phyloP scores from a whole-genome alignment of 73 alveolate genomes.

The Stentor coeruleus region DNA sequence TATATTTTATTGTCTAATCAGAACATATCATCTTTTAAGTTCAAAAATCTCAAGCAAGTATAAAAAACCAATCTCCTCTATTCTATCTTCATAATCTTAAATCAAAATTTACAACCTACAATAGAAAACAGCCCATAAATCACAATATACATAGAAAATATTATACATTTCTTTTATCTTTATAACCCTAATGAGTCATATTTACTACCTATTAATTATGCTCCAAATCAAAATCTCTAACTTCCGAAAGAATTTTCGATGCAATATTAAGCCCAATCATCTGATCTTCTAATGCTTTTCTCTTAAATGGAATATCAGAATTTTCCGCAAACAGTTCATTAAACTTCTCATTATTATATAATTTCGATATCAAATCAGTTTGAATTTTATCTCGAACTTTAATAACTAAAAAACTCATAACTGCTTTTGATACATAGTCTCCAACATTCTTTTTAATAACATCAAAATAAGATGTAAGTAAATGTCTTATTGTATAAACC shows the following conservation, averaged over 20 bases:
- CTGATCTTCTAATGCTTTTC: background rate
- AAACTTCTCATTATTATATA: background rate
- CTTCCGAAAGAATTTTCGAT: background rate
- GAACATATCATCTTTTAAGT: no score
- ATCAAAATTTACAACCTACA: no score
- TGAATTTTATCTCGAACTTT: constrained; percentile 11
- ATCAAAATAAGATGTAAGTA: constrained; percentile 63
- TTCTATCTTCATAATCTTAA: no score
- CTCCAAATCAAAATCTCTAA: background rate
- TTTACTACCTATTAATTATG: no score
- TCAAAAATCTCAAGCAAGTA: no score
- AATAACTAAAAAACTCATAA: constrained; percentile 70
- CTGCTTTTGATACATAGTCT: constrained; percentile 72
- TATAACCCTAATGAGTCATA: no score
- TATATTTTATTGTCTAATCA: no score
- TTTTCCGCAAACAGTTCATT: background rate
- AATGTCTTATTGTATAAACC: constrained; percentile 64
- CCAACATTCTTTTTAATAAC: constrained; percentile 66
- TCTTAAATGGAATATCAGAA: background rate
- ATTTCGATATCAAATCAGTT: background rate
- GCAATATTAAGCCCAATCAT: background rate
- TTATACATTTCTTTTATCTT: no score
- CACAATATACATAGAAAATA: no score
- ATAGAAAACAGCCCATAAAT: no score
- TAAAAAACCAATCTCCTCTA: no score